phyloP scores from a whole-genome alignment of 257 asterid species.

The Cinchona pubescens region DNA sequence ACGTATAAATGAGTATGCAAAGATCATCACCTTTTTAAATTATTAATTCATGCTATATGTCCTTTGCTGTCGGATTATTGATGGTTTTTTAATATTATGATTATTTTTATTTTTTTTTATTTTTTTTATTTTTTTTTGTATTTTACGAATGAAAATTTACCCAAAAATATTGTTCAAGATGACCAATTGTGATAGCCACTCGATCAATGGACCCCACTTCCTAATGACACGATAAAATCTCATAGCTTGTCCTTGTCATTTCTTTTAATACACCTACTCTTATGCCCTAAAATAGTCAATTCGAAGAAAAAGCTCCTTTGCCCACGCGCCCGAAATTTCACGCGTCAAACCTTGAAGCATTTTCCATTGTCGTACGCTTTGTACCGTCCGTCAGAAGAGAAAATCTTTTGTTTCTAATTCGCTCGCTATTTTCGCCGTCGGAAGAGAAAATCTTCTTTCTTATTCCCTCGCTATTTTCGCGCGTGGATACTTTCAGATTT shows the following conservation, averaged over 20 bases:
- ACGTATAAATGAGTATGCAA: no score
- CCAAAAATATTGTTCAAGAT: not conserved
- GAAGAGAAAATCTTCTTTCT: not conserved
- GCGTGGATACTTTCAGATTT: slow-evolving; percentile 27
- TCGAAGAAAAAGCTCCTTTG: not conserved
- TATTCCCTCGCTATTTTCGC: slow-evolving; percentile 19
- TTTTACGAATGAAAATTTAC: no score
- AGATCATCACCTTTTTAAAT: no score
- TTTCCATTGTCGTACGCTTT: not conserved
- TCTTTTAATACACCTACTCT: not conserved
- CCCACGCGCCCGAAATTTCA: slow-evolving; percentile 22
- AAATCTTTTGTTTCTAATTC: not conserved
- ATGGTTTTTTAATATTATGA: not conserved
- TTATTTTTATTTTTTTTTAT: no score
- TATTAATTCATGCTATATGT: no score
- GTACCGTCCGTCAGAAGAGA: slow-evolving; percentile 3
- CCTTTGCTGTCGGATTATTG: no score
- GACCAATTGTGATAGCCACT: not conserved
- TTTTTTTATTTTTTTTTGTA: no score
- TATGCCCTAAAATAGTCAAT: slow-evolving; percentile 12
- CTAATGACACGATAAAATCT: slow-evolving; percentile 8
- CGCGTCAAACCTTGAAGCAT: not conserved
- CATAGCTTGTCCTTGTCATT: slow-evolving; percentile 11
- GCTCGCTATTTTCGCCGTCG: slow-evolving; percentile 22
- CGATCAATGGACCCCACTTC: not conserved